phyloP scores from a whole-genome alignment of 225 moss, liverwort and hornwort genomes.

The Straminergon stramineum region DNA sequence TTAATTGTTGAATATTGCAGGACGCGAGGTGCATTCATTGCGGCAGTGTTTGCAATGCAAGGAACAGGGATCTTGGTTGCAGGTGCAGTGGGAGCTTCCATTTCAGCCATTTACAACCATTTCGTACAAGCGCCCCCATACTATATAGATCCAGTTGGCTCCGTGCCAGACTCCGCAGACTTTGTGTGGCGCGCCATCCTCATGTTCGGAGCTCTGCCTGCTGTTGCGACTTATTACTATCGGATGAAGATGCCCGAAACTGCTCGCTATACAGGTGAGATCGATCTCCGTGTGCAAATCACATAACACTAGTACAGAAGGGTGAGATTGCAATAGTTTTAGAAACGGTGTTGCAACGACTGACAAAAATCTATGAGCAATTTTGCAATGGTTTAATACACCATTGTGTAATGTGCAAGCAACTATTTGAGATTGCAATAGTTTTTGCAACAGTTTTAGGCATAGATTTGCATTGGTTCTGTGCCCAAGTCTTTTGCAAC shows the following conservation, averaged over 20 bases:
- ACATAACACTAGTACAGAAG: background rate
- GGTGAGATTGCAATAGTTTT: background rate
- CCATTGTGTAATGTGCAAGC: background rate
- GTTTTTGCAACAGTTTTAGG: background rate
- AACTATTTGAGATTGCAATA: background rate
- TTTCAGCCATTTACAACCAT: slow-evolving; percentile 29
- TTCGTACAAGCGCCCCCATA: slow-evolving; percentile 6
- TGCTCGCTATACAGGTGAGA: slow-evolving; percentile 37
- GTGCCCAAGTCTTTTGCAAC: background rate
- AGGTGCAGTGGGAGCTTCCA: slow-evolving; percentile 35
- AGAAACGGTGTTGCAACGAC: background rate
- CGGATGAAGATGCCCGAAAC: slow-evolving; percentile 61
- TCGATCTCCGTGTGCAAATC: background rate
- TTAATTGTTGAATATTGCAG: background rate
- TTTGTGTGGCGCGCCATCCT: slow-evolving; percentile 50
- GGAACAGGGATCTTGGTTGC: slow-evolving; percentile 46
- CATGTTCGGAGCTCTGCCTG: slow-evolving; percentile 40
- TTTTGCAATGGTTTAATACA: background rate
- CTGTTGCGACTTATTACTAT: slow-evolving; percentile 35
- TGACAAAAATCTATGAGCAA: background rate
- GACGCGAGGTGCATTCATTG: slow-evolving; percentile 55
- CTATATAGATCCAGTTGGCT: background rate
- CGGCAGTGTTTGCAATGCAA: slow-evolving; percentile 58
- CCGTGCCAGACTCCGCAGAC: slow-evolving; percentile 31
- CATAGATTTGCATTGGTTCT: background rate